These are phyloP conservation scores for Saprolegnia diclina DNA, from an alignment of 352 stramenopile genomes.

Conservation along the genomic window DNA sequence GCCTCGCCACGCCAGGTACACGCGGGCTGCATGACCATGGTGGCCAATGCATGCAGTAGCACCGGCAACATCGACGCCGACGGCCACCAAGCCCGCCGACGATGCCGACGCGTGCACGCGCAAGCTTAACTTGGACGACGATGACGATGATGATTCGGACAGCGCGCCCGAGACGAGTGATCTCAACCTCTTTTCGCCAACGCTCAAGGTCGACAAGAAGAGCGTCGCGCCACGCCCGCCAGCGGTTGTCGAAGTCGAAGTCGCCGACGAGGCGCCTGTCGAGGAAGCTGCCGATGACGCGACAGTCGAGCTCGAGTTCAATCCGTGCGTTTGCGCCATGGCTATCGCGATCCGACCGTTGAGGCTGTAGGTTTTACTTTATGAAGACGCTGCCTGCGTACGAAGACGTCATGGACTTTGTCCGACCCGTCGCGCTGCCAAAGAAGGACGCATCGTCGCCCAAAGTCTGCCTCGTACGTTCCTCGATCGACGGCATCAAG, in stretches of 20 bases:
- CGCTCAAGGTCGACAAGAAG: constrained; percentile 40
- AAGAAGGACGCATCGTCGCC: constrained; percentile 45
- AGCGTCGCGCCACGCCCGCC: background rate
- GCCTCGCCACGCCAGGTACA: constrained; percentile 40
- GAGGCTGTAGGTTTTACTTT: constrained; percentile 64
- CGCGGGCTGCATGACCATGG: background rate
- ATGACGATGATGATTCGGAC: constrained; percentile 13
- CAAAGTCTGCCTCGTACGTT: constrained; percentile 61
- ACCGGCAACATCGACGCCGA: constrained; percentile 1
- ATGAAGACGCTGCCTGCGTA: constrained; percentile 83
- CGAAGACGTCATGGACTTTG: constrained; percentile 53
- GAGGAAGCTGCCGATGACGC: constrained; percentile 35
- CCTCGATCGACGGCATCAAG: background rate
- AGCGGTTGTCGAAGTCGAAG: constrained; percentile 27
- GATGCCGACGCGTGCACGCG: background rate
- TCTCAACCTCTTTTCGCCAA: constrained; percentile 67
- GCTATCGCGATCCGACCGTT: background rate
- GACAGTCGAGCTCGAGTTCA: constrained; percentile 58
- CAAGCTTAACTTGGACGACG: constrained; percentile 9
- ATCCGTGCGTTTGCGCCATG: constrained; percentile 45
- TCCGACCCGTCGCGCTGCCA: constrained; percentile 50
- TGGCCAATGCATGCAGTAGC: constrained; percentile 14
- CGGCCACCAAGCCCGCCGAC: constrained; percentile 10
- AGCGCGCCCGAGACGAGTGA: constrained; percentile 30
- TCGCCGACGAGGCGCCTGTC: constrained; percentile 28